A percentile compares a stretch with the other conserved stretches of the same genome.
These are phyloP conservation scores for Steccherinum ochraceum DNA, from an alignment of 768 basidiomycete genomes.

Conservation along the genomic window DNA sequence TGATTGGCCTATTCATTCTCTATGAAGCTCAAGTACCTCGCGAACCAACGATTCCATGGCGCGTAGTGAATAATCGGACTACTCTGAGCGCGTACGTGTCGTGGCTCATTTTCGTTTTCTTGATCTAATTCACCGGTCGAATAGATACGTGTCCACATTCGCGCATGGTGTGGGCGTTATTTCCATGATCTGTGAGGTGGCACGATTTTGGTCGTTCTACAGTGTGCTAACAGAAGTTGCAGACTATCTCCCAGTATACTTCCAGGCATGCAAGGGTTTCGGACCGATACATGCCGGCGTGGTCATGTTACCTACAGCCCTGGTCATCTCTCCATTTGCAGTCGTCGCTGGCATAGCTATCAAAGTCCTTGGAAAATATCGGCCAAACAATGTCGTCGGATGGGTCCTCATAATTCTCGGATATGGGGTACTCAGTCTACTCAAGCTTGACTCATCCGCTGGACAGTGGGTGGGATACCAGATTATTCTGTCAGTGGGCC, in stretches of 20 bases:
- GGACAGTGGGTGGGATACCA: conserved; percentile 3
- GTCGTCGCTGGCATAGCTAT: conserved; percentile 21
- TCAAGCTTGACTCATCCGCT: neutral
- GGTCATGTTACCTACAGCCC: conserved; percentile 16
- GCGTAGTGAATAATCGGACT: conserved; percentile 9
- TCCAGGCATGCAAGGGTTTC: conserved; percentile 33
- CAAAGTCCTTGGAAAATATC: conserved; percentile 20
- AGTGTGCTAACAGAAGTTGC: conserved; percentile 1
- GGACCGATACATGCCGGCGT: conserved; percentile 25
- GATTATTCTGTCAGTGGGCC: conserved; percentile 6
- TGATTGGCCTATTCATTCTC: conserved; percentile 20
- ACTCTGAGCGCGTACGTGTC: conserved; percentile 10
- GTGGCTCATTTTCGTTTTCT: neutral
- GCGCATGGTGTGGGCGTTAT: conserved; percentile 12
- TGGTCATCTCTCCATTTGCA: conserved; percentile 23
- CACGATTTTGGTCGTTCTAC: neutral
- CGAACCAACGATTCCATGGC: conserved; percentile 11
- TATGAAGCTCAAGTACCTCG: conserved; percentile 10
- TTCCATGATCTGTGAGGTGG: conserved; percentile 17
- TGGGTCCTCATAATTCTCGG: conserved; percentile 6
- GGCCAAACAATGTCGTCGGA: conserved; percentile 7
- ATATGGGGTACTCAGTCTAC: conserved; percentile 1
- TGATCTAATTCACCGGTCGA: neutral
- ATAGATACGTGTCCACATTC: conserved; percentile 25
- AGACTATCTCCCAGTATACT: conserved; percentile 39